Conservation (phyloP, 805 yeast species). For the Candida tibetensis region DNA sequence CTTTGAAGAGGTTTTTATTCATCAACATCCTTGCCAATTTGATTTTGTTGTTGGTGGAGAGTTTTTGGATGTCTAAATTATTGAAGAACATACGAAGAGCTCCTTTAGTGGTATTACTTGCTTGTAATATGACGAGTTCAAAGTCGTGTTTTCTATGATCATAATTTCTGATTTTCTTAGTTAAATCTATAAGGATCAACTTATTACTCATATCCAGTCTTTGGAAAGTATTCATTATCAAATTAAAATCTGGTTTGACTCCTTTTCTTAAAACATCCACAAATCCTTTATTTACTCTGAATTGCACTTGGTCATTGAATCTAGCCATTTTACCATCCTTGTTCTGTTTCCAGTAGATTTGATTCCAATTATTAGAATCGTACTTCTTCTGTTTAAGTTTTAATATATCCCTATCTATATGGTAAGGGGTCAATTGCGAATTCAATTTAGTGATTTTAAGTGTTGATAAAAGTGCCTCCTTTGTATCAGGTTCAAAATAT, state of each 20-base stretch:
- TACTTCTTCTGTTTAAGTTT: conserved; percentile 22
- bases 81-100: conserved; percentile 15
- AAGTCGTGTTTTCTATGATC: conserved; percentile 9
- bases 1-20: conserved; percentile 24
- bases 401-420: conserved; percentile 12
- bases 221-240: conserved; percentile 32
- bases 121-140: conserved; percentile 19
- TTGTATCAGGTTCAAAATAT: conserved; percentile 9
- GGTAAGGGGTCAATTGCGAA: conserved; percentile 29
- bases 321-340: conserved; percentile 12
- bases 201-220: conserved; percentile 23
- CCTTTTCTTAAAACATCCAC: conserved; percentile 32
- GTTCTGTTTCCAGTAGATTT: conserved; percentile 15
- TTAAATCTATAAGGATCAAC: conserved; percentile 22
- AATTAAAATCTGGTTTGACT: conserved; percentile 31
- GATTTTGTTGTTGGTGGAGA: conserved; percentile 28
- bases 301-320: conserved; percentile 25
- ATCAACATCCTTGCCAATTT: conserved; percentile 28
- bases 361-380: conserved; percentile 21
- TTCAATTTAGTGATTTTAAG: conserved; percentile 19
- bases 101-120: conserved; percentile 14
- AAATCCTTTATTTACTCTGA: conserved; percentile 32
- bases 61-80: conserved; percentile 6
- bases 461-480: conserved; percentile 9
- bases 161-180: conserved; percentile 14